These are phyloP conservation scores for Xylariaceae sp. DNA, from an alignment of 2,329 filamentous ascomycete species.

Conservation along the genomic window DNA sequence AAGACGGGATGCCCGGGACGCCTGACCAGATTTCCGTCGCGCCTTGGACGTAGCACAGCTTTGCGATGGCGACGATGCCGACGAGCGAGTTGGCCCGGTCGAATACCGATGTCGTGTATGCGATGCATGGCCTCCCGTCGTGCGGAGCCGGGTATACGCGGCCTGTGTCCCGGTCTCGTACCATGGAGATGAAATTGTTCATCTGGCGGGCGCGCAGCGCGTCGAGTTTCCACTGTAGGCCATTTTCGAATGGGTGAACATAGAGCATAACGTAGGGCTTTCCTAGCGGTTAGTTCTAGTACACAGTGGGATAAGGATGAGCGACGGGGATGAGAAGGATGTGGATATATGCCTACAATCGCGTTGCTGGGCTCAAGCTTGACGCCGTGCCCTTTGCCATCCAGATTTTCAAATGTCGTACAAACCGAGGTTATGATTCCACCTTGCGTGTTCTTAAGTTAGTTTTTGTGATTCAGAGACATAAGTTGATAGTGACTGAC, in stretches of 20 bases:
- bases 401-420: constrained; percentile 79
- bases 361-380: constrained; percentile 82
- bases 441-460: constrained; percentile 51
- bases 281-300: constrained; percentile 16
- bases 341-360: constrained; percentile 54
- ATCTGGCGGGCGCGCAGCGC: constrained; percentile 72
- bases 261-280: constrained; percentile 70
- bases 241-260: constrained; percentile 70
- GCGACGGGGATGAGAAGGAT: not conserved
- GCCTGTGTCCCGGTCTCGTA: constrained; percentile 78
- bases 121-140: constrained; percentile 69
- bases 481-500: constrained; percentile 35
- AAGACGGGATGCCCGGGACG: constrained; percentile 69
- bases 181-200: constrained; percentile 75
- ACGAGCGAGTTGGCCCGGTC: constrained; percentile 76
- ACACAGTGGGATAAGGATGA: not conserved
- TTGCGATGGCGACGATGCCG: constrained; percentile 73
- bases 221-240: constrained; percentile 75
- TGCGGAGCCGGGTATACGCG: constrained; percentile 74
- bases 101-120: constrained; percentile 73
- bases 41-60: constrained; percentile 79
- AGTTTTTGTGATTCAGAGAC: not conserved
- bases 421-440: constrained; percentile 82
- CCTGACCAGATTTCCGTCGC: constrained; percentile 79
- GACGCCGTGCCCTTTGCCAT: constrained; percentile 78